These are phyloP conservation scores for Rhinocladiella mackenziei DNA, from an alignment of 2,329 filamentous ascomycete genomes.

Conservation along the genomic window DNA sequence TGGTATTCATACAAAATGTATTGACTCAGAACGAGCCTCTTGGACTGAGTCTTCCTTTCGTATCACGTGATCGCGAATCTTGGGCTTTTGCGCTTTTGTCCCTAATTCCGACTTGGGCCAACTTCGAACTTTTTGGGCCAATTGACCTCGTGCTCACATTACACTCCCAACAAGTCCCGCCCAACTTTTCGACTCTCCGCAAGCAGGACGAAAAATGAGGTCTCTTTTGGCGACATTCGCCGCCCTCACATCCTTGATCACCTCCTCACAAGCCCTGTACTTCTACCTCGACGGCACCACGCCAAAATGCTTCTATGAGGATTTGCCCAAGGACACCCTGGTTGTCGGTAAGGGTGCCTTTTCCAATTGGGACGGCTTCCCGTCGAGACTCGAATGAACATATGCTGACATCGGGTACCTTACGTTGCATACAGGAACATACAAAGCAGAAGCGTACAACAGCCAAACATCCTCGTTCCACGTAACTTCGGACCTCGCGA, in stretches of 20 bases:
- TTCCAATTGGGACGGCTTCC: not conserved
- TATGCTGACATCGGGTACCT: no score
- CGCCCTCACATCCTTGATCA: conserved; percentile 36
- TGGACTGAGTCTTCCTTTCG: not conserved
- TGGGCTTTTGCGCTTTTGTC: not conserved
- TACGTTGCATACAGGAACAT: conserved; percentile 60
- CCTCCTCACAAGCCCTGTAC: conserved; percentile 77
- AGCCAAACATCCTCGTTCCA: conserved; percentile 64
- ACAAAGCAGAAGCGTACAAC: conserved; percentile 80
- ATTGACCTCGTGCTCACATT: no score
- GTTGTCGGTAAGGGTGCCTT: conserved; percentile 68
- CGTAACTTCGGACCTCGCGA: conserved; percentile 69
- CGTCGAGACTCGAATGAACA: not conserved
- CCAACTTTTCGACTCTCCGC: not conserved
- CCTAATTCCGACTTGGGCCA: not conserved
- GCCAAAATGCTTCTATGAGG: conserved; percentile 97
- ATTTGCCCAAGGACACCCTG: conserved; percentile 93
- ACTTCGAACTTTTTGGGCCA: not conserved
- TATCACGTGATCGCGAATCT: not conserved
- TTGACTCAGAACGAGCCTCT: no score
- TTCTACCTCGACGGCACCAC: conserved; percentile 86
- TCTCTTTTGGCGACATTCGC: conserved; percentile 16
- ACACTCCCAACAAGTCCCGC: no score
- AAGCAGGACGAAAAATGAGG: conserved; percentile 19
- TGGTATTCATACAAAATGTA: no score